Evolutionary conservation across 495 filamentous ascomycete genomes (phyloP), one percentile per base, ranked within the genome.

Genomic region (Bathelium albidoporum): DNA sequence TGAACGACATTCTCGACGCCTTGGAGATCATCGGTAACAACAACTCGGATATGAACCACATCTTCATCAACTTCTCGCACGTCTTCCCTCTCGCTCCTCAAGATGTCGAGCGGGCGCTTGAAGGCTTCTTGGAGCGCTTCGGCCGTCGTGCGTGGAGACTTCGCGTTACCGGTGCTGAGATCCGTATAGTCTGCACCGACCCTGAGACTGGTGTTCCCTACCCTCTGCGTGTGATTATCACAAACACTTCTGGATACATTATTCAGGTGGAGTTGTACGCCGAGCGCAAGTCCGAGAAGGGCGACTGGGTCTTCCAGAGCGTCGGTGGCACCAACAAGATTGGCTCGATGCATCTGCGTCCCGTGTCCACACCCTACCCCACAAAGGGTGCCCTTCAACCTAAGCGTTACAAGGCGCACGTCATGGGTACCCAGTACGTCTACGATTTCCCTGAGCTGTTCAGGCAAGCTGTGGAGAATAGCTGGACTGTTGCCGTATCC

Each of bases 371-470:
- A 9, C 94, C 94, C 26, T 97, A 98, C 77, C 88, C 92, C 31
- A 96, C 93, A 69, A 98, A 97, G 82, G 95, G 96, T 73, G 96
- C 92, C 87, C 81, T 97, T 66, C 94, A 98, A 78, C 94, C 94
- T 65, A 98, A 97, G 85, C 84, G 94, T 63, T 97, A 97, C 86
- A 97, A 95, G 85, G 94, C 94, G 59, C 94, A 98, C 75, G 73
- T 98, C 61, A 97, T 97, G 92, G 94, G 94, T 68, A 98, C 94
- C 20, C 94, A 98, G 74, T 98, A 96, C 68, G 95, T 96, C 64
- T 98, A 98, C 74, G 94, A 98, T 79, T 98, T 98, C 89, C 94
- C 94, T 9, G 95, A 98, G 80, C 87, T 98, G 34, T 98, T 98
- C 88, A 83, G 94, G 71, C 94, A 97, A 76, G 93, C 94, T 44